A percentile compares a stretch with the other conserved stretches of the same genome.
phyloP scores from a whole-genome alignment of 2,329 filamentous ascomycete genomes.

The Chaetomium sp. region DNA sequence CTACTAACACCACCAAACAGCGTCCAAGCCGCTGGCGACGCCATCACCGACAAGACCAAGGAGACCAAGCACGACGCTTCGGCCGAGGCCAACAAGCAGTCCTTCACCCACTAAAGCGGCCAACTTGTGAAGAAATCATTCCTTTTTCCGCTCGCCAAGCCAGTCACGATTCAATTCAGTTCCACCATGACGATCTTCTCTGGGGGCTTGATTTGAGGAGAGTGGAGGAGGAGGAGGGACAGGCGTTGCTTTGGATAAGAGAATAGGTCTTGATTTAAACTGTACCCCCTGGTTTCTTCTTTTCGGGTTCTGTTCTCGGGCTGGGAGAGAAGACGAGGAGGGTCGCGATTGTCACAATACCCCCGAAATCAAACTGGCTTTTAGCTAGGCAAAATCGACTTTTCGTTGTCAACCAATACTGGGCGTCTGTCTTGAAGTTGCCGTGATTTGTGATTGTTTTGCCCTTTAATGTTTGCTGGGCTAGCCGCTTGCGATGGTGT shows the following conservation, averaged over 20 bases:
- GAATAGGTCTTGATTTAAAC: background rate
- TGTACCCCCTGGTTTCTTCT: background rate
- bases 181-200: constrained; percentile 7
- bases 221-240: constrained; percentile 4
- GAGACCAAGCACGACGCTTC: constrained; percentile 40
- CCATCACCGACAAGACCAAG: constrained; percentile 42
- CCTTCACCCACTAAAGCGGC: constrained; percentile 41
- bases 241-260: background rate
- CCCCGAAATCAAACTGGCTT: background rate
- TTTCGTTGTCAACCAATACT: background rate
- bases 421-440: background rate
- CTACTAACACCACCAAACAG: constrained; percentile 29
- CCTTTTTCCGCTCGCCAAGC: constrained; percentile 21
- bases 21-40: constrained; percentile 38
- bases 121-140: constrained; percentile 7
- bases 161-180: background rate
- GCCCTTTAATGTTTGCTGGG: no score
- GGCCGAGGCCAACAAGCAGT: constrained; percentile 46
- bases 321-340: background rate
- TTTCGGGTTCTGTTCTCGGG: background rate
- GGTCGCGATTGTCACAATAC: background rate
- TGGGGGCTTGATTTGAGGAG: constrained; percentile 16
- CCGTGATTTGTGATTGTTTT: background rate
- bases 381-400: background rate
- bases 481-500: no score